Base-by-base conservation (phyloP, 2,329 filamentous ascomycete genomes). In the Dactylonectria estremocensis region DNA sequence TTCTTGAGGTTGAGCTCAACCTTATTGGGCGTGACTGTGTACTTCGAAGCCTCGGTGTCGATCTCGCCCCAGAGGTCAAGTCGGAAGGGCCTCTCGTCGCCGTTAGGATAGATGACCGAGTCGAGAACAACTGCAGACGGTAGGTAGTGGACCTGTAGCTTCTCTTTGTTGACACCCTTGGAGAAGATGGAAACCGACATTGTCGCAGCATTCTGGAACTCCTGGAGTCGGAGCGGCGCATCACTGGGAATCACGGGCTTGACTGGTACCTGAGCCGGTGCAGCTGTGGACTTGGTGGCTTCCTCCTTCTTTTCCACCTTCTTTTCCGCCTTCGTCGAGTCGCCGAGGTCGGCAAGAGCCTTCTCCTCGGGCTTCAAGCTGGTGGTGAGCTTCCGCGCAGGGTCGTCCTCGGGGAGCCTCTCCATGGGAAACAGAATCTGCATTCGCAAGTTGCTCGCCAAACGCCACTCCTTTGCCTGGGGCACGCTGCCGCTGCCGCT, bases 1-100 rank as follows among this genome's bases (percentile, higher is more conserved):
- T 97, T 97, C 68, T 86, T 86, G 16, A 97, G 86, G 11, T 84
- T 87, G 43, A 97, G 83, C 79, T 97, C 95, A 61, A 97, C 86
- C 79, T 97, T 97, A 76, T 90, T 94, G 1, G 92, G 86, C 48
- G 92, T 91, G 61, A 97, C 88, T 1, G 85, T 87, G 72, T 84
- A 89, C 50, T 85, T 91, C 20, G 90, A 94, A 35, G 85, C 80
- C 1, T 85, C 75, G 0, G 89, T 80, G 59, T 93, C 87, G 73
- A 97, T 90, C 10, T 86, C 78, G 14, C 87, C 89, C 78, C 87
- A 94, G 3, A 95, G 88, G 6, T 92, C 70, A 3, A 87, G 90
- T 18, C 90, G 86, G 49, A 94, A 86, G 1, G 85, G 86, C 76
- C 89, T 91, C 67, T 89, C 86, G 71, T 88, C 92, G 48, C 88